These are phyloP conservation scores for Clathrospora elynae DNA, from an alignment of 2,329 filamentous ascomycete genomes.

Conservation along the genomic window DNA sequence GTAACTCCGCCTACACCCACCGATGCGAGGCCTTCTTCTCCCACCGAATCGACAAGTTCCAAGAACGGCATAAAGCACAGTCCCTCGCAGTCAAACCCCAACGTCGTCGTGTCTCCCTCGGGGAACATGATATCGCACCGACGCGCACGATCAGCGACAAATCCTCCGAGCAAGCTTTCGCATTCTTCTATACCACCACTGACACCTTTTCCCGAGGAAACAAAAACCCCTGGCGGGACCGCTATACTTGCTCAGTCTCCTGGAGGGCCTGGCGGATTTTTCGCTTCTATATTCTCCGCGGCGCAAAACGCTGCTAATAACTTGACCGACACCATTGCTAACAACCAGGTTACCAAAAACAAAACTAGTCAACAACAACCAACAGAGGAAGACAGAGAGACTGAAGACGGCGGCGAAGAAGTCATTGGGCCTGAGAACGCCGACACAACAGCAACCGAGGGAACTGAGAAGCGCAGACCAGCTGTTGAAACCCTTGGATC, in stretches of 20 bases:
- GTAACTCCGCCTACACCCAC: slow-evolving; percentile 69
- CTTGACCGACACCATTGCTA: slow-evolving; percentile 75
- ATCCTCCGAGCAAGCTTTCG: slow-evolving; percentile 81
- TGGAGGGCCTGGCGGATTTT: slow-evolving; percentile 68
- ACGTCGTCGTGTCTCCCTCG: slow-evolving; percentile 65
- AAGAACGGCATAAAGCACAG: slow-evolving; percentile 32
- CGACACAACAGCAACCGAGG: slow-evolving; percentile 26
- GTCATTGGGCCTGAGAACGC: slow-evolving; percentile 46
- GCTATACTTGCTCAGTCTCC: slow-evolving; percentile 53
- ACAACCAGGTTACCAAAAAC: slow-evolving; percentile 60
- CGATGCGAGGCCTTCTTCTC: slow-evolving; percentile 49
- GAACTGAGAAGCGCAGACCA: slow-evolving; percentile 60
- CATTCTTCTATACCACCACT: slow-evolving; percentile 69
- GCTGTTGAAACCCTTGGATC: slow-evolving; percentile 88
- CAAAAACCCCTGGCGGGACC: slow-evolving; percentile 63
- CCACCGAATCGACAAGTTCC: slow-evolving; percentile 35
- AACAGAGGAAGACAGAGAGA: slow-evolving; percentile 34
- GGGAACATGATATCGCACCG: slow-evolving; percentile 77
- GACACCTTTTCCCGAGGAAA: slow-evolving; percentile 75
- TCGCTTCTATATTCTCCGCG: slow-evolving; percentile 89
- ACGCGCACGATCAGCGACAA: slow-evolving; percentile 63
- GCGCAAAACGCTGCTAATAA: slow-evolving; percentile 88
- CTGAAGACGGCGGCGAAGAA: slow-evolving; percentile 48
- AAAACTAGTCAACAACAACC: slow-evolving; percentile 50
- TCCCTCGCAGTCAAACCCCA: slow-evolving; percentile 50